phyloP scores from a whole-genome alignment of 1,284 basidiomycete species.

The Fomitopsis palustris region DNA sequence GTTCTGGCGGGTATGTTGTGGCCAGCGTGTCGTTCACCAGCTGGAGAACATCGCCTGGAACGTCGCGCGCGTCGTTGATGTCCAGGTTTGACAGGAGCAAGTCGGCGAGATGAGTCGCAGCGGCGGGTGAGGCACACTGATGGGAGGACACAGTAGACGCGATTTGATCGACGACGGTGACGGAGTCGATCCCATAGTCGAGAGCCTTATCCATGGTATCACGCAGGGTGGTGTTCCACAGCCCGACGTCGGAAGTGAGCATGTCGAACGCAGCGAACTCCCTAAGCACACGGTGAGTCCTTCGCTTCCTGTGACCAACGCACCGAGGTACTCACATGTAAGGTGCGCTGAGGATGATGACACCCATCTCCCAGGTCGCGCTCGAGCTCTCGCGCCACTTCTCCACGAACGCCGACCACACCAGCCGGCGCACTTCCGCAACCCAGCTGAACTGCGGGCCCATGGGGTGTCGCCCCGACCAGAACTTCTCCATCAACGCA shows the following conservation, averaged over 20 bases:
- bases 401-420: slow-evolving; percentile 55
- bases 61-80: slow-evolving; percentile 41
- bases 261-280: slow-evolving; percentile 51
- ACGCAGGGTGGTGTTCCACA: slow-evolving; percentile 56
- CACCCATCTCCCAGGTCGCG: slow-evolving; percentile 48
- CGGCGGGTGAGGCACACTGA: slow-evolving; percentile 37
- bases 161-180: slow-evolving; percentile 50
- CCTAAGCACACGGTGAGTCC: slow-evolving; percentile 26
- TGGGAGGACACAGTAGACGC: slow-evolving; percentile 43
- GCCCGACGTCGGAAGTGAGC: slow-evolving; percentile 45
- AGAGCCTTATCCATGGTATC: slow-evolving; percentile 50
- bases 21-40: slow-evolving; percentile 56
- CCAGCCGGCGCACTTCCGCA: slow-evolving; percentile 33
- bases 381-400: slow-evolving; percentile 43
- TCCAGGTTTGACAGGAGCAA: slow-evolving; percentile 54
- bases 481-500: slow-evolving; percentile 51
- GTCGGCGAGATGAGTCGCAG: slow-evolving; percentile 50
- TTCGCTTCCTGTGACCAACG: slow-evolving; percentile 1
- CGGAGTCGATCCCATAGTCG: slow-evolving; percentile 53
- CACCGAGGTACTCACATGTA: slow-evolving; percentile 45
- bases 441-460: slow-evolving; percentile 38
- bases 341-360: slow-evolving; percentile 56
- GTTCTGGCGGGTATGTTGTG: slow-evolving; percentile 64
- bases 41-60: slow-evolving; percentile 46
- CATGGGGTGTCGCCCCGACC: slow-evolving; percentile 29